Percentiles rank a stretch among this genome's conserved stretches.
These are phyloP conservation scores for Lichtheimia corymbifera DNA, from an alignment of 371 early-diverging fungal species.

Conservation along the genomic window DNA sequence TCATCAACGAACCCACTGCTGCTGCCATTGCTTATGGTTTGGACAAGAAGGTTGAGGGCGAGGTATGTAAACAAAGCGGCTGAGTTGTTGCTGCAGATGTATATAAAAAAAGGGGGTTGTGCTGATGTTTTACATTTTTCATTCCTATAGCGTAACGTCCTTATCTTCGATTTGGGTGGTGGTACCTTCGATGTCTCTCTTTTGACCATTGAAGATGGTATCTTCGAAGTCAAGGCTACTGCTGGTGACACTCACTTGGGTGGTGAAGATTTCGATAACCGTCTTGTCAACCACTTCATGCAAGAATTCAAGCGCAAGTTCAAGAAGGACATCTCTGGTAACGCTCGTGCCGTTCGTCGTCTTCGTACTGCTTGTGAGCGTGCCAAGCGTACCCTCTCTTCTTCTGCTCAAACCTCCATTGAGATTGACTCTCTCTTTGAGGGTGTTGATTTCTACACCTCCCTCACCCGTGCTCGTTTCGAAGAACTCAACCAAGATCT, in stretches of 20 bases:
- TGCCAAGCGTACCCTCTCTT: conserved; percentile 95
- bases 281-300: conserved; percentile 80
- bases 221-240: conserved; percentile 94
- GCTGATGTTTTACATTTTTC: neutral
- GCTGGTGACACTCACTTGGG: conserved; percentile 97
- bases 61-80: conserved; percentile 25
- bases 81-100: neutral
- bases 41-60: conserved; percentile 73
- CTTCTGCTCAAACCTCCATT: conserved; percentile 81
- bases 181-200: conserved; percentile 97
- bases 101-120: neutral
- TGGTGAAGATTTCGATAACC: conserved; percentile 98
- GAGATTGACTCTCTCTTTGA: conserved; percentile 93
- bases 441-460: conserved; percentile 86
- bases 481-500: conserved; percentile 90
- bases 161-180: conserved; percentile 96
- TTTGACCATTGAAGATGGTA: conserved; percentile 86
- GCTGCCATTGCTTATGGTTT: conserved; percentile 95
- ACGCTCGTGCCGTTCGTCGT: conserved; percentile 91
- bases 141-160: conserved; percentile 60
- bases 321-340: conserved; percentile 78
- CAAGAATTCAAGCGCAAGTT: conserved; percentile 86
- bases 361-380: conserved; percentile 95
- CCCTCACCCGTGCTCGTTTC: conserved; percentile 92
- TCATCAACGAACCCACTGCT: conserved; percentile 96